Percentiles rank a stretch among this genome's conserved stretches.
phyloP scores from a whole-genome alignment of 1,284 basidiomycete genomes.

The Salmacisia buchloeana region DNA sequence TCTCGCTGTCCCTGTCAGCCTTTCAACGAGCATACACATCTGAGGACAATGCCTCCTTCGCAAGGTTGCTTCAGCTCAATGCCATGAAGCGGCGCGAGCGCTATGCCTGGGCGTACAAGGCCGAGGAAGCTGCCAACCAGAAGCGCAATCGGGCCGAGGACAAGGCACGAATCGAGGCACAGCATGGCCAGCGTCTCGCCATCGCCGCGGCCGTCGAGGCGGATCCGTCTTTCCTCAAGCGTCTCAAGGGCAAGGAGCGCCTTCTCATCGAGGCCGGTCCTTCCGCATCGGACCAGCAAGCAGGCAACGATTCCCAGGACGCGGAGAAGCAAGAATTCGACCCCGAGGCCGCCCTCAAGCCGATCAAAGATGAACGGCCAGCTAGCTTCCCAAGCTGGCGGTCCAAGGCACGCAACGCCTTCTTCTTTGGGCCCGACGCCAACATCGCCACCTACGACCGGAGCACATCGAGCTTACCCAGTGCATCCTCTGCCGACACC shows the following conservation, averaged over 20 bases:
- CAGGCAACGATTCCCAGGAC: neutral
- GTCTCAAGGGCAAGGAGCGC: neutral
- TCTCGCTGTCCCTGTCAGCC: conserved; percentile 24
- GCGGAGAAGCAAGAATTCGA: conserved; percentile 12
- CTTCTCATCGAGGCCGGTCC: conserved; percentile 8
- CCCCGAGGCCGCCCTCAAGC: conserved; percentile 13
- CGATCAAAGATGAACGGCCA: neutral
- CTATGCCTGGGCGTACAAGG: conserved; percentile 34
- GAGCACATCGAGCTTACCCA: neutral
- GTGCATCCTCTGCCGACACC: neutral
- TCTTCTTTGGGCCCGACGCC: conserved; percentile 38
- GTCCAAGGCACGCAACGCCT: conserved; percentile 32
- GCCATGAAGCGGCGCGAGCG: conserved; percentile 22
- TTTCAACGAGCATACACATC: conserved; percentile 44
- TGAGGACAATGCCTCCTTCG: conserved; percentile 47
- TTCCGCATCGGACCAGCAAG: neutral
- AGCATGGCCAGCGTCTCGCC: conserved; percentile 20
- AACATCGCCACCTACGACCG: conserved; percentile 14
- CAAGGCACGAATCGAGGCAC: conserved; percentile 13
- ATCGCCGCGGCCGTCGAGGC: conserved; percentile 10
- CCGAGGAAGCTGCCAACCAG: conserved; percentile 21
- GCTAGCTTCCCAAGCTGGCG: conserved; percentile 17
- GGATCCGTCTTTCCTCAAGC: neutral
- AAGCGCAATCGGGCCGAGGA: conserved; percentile 9
- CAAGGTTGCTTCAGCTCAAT: conserved; percentile 34